A percentile compares a stretch with the other conserved stretches of the same genome.
phyloP scores from a whole-genome alignment of 2,329 filamentous ascomycete species.

The Sporothrix pseudoabietina region DNA sequence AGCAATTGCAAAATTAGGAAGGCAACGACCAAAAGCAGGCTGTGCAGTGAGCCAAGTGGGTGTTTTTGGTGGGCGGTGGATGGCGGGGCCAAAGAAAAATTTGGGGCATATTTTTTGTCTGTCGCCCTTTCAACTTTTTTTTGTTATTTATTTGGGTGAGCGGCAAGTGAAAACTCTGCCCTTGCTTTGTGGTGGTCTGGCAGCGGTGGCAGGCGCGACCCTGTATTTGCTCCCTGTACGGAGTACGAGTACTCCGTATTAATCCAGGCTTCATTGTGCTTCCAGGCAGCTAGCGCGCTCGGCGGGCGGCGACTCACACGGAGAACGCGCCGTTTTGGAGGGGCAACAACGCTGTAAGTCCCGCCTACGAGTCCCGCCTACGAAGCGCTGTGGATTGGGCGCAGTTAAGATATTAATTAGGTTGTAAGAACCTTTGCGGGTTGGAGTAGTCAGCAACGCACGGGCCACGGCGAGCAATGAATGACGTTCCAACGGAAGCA shows the following conservation, averaged over 20 bases:
- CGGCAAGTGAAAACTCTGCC: constrained; percentile 20
- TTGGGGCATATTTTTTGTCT: constrained; percentile 3
- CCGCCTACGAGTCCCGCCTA: not conserved
- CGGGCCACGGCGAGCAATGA: not conserved
- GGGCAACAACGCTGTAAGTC: constrained; percentile 14
- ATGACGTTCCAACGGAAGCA: constrained; percentile 22
- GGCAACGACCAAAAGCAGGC: constrained; percentile 27
- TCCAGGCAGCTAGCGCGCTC: not conserved
- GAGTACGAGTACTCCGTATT: too few species aligned
- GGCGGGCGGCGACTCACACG: constrained; percentile 6
- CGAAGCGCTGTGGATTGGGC: not conserved
- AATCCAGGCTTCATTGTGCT: too few species aligned
- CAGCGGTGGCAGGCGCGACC: not conserved
- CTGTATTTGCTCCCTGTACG: not conserved
- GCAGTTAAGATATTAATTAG: not conserved
- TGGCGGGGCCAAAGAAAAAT: constrained; percentile 30
- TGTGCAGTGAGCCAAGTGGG: not conserved
- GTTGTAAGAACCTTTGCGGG: not conserved
- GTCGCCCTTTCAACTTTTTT: constrained; percentile 20
- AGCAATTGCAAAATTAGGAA: constrained; percentile 24
- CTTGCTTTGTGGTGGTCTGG: not conserved
- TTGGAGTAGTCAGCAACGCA: constrained; percentile 25
- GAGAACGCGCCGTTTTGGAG: not conserved
- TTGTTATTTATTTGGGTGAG: constrained; percentile 5
- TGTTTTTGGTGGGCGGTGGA: constrained; percentile 27